These are phyloP conservation scores for Chaetoceros muelleri DNA, from an alignment of 108 stramenopile species.

Conservation along the genomic window DNA sequence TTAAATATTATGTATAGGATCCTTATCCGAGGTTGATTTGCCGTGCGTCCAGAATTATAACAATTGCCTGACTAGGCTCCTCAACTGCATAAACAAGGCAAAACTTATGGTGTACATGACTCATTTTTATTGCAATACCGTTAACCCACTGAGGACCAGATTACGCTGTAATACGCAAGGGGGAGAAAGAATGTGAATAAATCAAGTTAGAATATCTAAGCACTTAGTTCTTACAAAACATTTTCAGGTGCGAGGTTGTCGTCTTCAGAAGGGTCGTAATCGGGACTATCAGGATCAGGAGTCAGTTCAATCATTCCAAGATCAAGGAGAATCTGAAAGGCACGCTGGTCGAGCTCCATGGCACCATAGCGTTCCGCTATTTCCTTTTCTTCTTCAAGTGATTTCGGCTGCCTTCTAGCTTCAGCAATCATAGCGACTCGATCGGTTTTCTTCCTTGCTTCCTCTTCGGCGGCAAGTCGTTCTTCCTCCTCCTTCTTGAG, in stretches of 20 bases:
- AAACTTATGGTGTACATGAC: no score
- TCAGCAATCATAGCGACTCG: slow-evolving; percentile 1
- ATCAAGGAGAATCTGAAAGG: slow-evolving; percentile 39
- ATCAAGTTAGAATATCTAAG: no score
- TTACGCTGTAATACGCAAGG: no score
- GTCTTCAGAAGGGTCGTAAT: not conserved
- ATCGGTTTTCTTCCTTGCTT: not conserved
- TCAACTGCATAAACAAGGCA: no score
- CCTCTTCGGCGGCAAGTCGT: not conserved
- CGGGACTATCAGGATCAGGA: not conserved
- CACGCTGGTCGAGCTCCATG: slow-evolving; percentile 34
- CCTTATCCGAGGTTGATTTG: no score
- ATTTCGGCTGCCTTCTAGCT: slow-evolving; percentile 16
- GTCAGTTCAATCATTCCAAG: slow-evolving; percentile 27
- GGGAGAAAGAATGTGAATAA: no score
- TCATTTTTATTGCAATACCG: no score
- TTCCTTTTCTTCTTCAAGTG: not conserved
- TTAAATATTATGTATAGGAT: no score
- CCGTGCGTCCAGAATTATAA: no score
- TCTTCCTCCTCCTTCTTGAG: not conserved
- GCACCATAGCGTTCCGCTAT: slow-evolving; percentile 20
- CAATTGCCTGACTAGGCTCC: no score
- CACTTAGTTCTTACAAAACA: no score
- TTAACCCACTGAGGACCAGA: no score
- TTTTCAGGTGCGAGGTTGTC: not conserved